Base-by-base conservation (phyloP, 371 early-diverging fungal species). In the Mortierella sp. region DNA sequence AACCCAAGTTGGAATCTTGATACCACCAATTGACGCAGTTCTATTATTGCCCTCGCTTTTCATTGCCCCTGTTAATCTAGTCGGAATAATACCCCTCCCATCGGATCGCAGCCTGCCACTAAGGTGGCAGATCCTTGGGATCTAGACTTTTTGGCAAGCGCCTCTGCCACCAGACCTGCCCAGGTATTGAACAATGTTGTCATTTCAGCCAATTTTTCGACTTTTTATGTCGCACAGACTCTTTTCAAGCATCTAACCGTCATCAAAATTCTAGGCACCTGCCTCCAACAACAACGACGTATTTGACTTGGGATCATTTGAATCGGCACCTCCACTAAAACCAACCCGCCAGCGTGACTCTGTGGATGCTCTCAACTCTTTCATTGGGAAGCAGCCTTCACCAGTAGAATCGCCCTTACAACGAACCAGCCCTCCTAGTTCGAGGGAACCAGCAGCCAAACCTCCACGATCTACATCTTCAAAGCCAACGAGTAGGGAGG, bases 81-180 rank as follows among this genome's bases (percentile, higher is more conserved):
- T 72, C 83, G 59, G 34, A 74, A 61, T 73, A 89, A 83, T 73
- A 87, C 71, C 73, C 82, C 83, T 69, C 77, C 78, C 28, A 19
- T 72, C n/a, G 71, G 82, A 43, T 79, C 86, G 28, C 44, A 70
- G 24, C 19, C 61, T 28, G 28, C 40, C 8, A 46, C 78, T 26
- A 80, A 76, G 44, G 77, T 37, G 46, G 76, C 77, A 9, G 82
- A 88, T 10, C 89, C 89, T 26, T 92, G 92, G 92, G 87, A 92
- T 64, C 89, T 92, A 53, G 92, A 92, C 71, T 88, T 92, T 73
- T 75, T 91, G 55, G 90, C 86, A 37, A 77, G 79, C 28, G 72
- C 81, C 50, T 73, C 80, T 8, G n/a, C 64, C 2, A 10, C 71
- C 9, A 83, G 80, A 34, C 24, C 53, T 24, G 70, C 70, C 0